Base-by-base conservation (phyloP, 2,329 filamentous ascomycete genomes). In the Alternaria sp. region DNA sequence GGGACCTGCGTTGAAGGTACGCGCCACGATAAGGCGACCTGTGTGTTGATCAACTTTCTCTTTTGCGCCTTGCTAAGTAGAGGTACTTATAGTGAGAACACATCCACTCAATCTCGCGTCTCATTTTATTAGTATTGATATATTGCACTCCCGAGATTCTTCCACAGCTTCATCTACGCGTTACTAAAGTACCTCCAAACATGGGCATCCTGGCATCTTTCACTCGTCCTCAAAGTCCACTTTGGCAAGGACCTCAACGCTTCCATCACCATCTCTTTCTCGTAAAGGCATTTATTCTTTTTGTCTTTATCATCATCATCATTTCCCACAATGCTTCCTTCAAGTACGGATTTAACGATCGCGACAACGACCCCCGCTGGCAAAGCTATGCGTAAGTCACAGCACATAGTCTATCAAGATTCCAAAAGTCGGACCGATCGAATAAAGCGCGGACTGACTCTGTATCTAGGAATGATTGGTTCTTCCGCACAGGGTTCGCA, bases 181-280 rank as follows among this genome's bases (percentile, higher is more conserved):
- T 44, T 32, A 51, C 28, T 0, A 17, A 40, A 40, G 36, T 40
- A 17, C 36, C 30, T 28, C 28, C 4, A 32, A 57, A 44, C 19
- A 67, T 66, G 65, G 25, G 32, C 13, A 6, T 67, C 47, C 11
- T 63, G 32, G 46, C 47, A 43, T 32, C 40, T 12, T 58, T 66
- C 15, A 59, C 36, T 19, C 36, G n/a, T 5, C 57, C 65, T 10
- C 17, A 21, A 43, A 62, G 66, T 40, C 23, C 53, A 11, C 58
- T 44, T 56, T 69, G 66, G 67, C 60, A 63, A 50, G 64, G 63
- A 40, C 4, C 40, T 17, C 65, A 56, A 26, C 60, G 43, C 53
- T 57, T 57, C 30, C 67, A 68, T 50, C 62, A 63, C 57, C 53
- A 26, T 17, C 10, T 62, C 25, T 70, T 67, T 36, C 44, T 58